phyloP scores from a whole-genome alignment of 768 basidiomycete genomes.

The Hemileccinum rubropunctum region DNA sequence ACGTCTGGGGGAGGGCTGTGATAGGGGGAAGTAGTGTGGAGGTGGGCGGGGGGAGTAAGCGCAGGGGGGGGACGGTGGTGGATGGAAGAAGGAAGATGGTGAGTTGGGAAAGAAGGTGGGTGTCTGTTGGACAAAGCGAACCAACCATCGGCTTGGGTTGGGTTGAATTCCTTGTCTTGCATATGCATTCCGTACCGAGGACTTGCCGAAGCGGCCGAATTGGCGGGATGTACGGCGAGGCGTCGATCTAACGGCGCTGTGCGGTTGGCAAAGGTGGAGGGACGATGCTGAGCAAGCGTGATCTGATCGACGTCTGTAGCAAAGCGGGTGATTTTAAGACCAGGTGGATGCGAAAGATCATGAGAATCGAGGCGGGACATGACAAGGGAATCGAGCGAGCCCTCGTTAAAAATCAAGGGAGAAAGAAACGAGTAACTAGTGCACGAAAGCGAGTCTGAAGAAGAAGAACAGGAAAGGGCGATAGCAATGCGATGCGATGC shows the following conservation, averaged over 20 bases:
- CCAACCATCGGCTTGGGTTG: constrained; percentile 30
- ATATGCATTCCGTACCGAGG: constrained; percentile 36
- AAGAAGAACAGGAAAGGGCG: constrained; percentile 19
- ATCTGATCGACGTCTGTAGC: constrained; percentile 31
- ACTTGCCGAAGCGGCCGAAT: constrained; percentile 26
- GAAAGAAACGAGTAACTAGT: constrained; percentile 28
- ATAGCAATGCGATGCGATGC: constrained; percentile 36
- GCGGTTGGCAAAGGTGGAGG: constrained; percentile 10
- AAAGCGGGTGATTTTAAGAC: constrained; percentile 27
- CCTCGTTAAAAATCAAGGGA: constrained; percentile 26
- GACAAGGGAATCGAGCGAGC: constrained; percentile 4
- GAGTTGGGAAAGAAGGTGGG: constrained; percentile 22
- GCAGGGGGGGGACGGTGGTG: constrained; percentile 42
- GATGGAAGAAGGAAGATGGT: constrained; percentile 40
- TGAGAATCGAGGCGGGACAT: constrained; percentile 47
- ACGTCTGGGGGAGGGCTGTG: constrained; percentile 17
- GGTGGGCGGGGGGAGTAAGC: constrained; percentile 21
- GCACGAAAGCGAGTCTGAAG: constrained; percentile 29
- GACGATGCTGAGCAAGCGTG: constrained; percentile 11
- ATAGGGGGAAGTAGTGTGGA: constrained; percentile 15
- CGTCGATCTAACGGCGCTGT: constrained; percentile 23
- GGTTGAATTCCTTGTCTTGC: constrained; percentile 38
- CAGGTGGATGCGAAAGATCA: constrained; percentile 38
- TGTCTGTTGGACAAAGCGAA: constrained; percentile 34
- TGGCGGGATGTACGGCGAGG: constrained; percentile 14